Conservation (phyloP, 176 grass and related monocot species). For the Tuctoria greenei region DNA sequence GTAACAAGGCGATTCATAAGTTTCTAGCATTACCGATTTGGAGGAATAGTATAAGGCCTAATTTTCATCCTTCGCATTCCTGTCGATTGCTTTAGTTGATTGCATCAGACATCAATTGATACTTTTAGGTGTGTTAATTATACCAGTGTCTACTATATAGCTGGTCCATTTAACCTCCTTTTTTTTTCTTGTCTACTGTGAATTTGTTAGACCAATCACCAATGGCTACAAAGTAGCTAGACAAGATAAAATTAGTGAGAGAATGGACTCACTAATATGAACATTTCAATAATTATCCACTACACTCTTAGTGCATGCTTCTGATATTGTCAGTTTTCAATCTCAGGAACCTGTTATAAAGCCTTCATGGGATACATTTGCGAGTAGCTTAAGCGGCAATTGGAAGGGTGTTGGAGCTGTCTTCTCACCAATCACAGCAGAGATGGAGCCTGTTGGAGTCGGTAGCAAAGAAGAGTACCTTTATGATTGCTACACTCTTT, state of each 20-base stretch:
- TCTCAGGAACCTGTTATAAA: slow-evolving; percentile 89
- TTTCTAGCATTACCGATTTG: slow-evolving; percentile 17
- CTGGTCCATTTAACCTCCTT: background rate
- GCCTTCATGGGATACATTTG: slow-evolving; percentile 90
- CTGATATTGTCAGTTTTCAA: slow-evolving; percentile 21
- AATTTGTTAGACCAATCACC: background rate
- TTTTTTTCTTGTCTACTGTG: background rate
- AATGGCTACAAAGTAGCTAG: background rate
- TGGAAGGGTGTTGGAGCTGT: slow-evolving; percentile 93
- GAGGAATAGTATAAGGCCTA: background rate
- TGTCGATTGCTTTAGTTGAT: background rate
- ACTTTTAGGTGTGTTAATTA: slow-evolving; percentile 7
- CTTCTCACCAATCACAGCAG: slow-evolving; percentile 83
- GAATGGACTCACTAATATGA: background rate
- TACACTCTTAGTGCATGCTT: background rate
- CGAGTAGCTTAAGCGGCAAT: slow-evolving; percentile 81
- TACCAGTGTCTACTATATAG: background rate
- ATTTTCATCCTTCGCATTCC: background rate
- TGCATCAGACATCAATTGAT: background rate
- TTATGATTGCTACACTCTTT: slow-evolving; percentile 92
- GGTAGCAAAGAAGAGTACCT: slow-evolving; percentile 81
- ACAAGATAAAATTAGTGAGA: background rate
- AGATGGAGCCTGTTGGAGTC: slow-evolving; percentile 88
- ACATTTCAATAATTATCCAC: background rate
- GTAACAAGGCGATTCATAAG: background rate